These are phyloP conservation scores for Avena eriantha DNA, from an alignment of 176 grass and related monocot genomes.

Conservation along the genomic window DNA sequence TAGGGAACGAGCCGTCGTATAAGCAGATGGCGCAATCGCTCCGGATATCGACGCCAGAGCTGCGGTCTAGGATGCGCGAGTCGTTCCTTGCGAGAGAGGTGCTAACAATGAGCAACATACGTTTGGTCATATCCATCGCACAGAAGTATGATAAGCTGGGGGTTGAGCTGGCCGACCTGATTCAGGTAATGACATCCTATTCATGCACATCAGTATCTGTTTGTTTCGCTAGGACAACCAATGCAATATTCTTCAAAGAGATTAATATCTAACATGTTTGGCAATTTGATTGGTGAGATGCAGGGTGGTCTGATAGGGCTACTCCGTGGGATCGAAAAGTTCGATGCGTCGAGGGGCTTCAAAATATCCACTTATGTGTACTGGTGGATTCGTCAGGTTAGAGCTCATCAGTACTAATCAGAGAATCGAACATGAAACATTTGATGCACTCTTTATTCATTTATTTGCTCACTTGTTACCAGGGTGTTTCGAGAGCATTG, in stretches of 20 bases:
- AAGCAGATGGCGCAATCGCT: slow-evolving; percentile 68
- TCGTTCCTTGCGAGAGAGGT: slow-evolving; percentile 83
- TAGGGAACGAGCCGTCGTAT: slow-evolving; percentile 81
- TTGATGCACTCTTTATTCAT: background rate
- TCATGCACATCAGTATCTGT: background rate
- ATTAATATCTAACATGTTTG: background rate
- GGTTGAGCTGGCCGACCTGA: slow-evolving; percentile 86
- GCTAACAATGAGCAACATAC: slow-evolving; percentile 92
- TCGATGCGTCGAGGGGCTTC: slow-evolving; percentile 87
- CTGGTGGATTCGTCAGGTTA: slow-evolving; percentile 99
- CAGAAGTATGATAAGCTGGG: slow-evolving; percentile 94
- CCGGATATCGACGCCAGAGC: slow-evolving; percentile 63
- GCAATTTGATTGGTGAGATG: slow-evolving; percentile 11
- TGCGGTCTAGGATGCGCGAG: slow-evolving; percentile 70
- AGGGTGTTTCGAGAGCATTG: slow-evolving; percentile 94
- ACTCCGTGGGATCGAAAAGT: slow-evolving; percentile 91
- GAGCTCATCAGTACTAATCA: slow-evolving; percentile 19
- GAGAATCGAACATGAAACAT: background rate
- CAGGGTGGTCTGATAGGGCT: slow-evolving; percentile 94
- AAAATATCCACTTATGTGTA: slow-evolving; percentile 97
- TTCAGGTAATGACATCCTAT: slow-evolving; percentile 63
- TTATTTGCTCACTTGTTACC: slow-evolving; percentile 32
- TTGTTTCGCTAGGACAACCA: background rate
- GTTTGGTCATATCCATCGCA: slow-evolving; percentile 95
- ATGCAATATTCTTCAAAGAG: background rate